Evolutionary conservation across 805 yeast genomes (phyloP).

Genomic region (Kodamaea neixiangensis): DNA sequence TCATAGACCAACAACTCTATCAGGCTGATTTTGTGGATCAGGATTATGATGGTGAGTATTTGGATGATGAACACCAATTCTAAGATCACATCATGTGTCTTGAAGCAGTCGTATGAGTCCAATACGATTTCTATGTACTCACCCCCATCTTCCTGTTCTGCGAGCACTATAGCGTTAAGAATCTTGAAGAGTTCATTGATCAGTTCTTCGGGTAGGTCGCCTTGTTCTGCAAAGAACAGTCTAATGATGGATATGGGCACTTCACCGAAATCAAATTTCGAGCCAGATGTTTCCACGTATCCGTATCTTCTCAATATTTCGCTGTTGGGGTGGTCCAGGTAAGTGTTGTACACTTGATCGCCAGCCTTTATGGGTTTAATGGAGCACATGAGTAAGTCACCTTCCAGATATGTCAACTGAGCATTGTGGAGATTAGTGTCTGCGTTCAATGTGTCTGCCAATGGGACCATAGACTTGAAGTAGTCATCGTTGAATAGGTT

Average conservation of each 20-base stretch:
- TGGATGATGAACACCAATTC: constrained; percentile 60
- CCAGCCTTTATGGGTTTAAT: constrained; percentile 58
- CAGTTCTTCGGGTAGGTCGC: constrained; percentile 21
- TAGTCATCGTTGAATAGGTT: constrained; percentile 32
- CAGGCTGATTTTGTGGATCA: constrained; percentile 26
- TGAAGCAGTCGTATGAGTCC: constrained; percentile 65
- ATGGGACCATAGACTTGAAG: constrained; percentile 85
- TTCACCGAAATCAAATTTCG: constrained; percentile 82
- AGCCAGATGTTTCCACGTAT: constrained; percentile 74
- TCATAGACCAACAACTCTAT: constrained; percentile 19
- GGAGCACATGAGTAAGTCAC: constrained; percentile 68
- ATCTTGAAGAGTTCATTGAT: constrained; percentile 39
- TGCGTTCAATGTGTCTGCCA: constrained; percentile 89
- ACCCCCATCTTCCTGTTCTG: constrained; percentile 37
- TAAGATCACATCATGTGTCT: constrained; percentile 56
- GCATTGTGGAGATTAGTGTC: constrained; percentile 81
- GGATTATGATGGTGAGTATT: constrained; percentile 40
- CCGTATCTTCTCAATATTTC: constrained; percentile 91
- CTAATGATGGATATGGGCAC: constrained; percentile 49
- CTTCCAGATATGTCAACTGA: constrained; percentile 53
- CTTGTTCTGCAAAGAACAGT: constrained; percentile 30
- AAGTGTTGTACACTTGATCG: constrained; percentile 82
- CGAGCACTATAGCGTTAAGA: constrained; percentile 25
- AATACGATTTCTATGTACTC: constrained; percentile 44
- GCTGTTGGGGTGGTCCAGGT: constrained; percentile 90